Evolutionary conservation across 352 stramenopile genomes (phyloP), one percentile per base, ranked within the genome.

Genomic region (Pythium myriotylum): DNA sequence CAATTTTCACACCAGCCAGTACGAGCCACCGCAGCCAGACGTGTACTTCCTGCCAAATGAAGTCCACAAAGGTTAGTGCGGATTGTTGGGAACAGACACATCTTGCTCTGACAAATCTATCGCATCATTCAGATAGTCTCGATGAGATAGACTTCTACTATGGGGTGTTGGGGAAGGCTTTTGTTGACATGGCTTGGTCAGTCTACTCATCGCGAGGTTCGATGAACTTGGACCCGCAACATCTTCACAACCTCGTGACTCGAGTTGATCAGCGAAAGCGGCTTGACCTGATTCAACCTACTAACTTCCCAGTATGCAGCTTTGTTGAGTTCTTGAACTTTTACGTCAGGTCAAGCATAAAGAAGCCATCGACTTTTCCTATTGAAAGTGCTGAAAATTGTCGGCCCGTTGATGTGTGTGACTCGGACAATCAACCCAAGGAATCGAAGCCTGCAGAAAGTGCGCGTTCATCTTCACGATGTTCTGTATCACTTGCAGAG

Each of bases 111-210:
- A 35, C 29, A 10, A 35, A 35, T 10, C 29, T 2, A 20, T 1
- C 8, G 43, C n/a, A 17, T 22, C 19, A 27, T 46, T 24, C 4
- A 73, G 65, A 63, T 51, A 63, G 64, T 19, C 24, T 82, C 22
- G 77, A 91, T 26, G 78, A 84, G 33, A 80, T 93, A 48, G 81
- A 91, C 20, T 85, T 81, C 50, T 73, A 79, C 42, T 76, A 72
- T 5, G 59, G 67, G 26, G 46, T 91, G 13, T 45, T 93, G 13
- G 84, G 81, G 13, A 87, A 91, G 39, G 53, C 59, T 3, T 80
- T 89, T n/a, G 60, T 91, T 46, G 75, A 91, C 35, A 43, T 77
- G 9, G 78, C 70, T 32, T 90, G 81, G 79, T 60, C 72, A 16
- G 67, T 61, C 4, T 91, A 85, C 46, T 62, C 73, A 0, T 65